Conservation (phyloP, 371 early-diverging fungal species). For the Chytridiales sp. region DNA sequence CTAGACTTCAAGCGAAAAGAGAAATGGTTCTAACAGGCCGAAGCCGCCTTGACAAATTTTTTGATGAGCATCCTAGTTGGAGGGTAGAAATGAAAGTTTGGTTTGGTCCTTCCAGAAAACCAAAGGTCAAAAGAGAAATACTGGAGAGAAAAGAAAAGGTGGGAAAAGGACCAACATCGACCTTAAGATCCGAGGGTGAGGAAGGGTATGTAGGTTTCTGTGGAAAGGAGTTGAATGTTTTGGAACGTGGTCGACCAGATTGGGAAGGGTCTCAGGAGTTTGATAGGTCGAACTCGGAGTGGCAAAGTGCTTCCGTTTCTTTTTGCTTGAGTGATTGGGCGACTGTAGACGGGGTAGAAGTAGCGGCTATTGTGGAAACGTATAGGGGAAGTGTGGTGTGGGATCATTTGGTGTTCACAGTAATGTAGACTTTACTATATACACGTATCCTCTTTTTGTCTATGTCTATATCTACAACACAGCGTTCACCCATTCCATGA, state of each 20-base stretch:
- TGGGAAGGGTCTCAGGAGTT: slow-evolving; percentile 13
- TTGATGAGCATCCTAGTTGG: slow-evolving; percentile 26
- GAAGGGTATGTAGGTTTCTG: background rate
- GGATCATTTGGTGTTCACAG: slow-evolving; percentile 27
- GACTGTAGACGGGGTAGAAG: slow-evolving; percentile 17
- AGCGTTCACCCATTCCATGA: no score
- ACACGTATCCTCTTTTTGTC: no score
- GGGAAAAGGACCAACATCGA: no score
- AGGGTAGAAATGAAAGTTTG: slow-evolving; percentile 18
- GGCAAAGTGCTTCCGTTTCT: slow-evolving; percentile 19
- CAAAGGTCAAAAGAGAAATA: no score
- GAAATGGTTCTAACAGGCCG: slow-evolving; percentile 8
- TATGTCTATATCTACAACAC: no score
- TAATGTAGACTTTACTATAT: no score
- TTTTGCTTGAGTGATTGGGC: slow-evolving; percentile 19
- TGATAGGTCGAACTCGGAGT: slow-evolving; percentile 25
- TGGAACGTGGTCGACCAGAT: slow-evolving; percentile 7
- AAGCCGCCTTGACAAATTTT: slow-evolving; percentile 18
- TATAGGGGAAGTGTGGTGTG: slow-evolving; percentile 21
- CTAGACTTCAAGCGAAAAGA: background rate
- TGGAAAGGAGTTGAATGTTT: background rate
- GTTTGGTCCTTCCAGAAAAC: slow-evolving; percentile 3
- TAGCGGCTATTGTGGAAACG: slow-evolving; percentile 25
- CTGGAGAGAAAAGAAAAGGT: background rate
- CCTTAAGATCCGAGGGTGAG: background rate